Percentiles rank a stretch among this genome's conserved stretches.
Evolutionary conservation across 148 eudicot genomes (phyloP).

Genomic region (Persicaria maculosa): DNA sequence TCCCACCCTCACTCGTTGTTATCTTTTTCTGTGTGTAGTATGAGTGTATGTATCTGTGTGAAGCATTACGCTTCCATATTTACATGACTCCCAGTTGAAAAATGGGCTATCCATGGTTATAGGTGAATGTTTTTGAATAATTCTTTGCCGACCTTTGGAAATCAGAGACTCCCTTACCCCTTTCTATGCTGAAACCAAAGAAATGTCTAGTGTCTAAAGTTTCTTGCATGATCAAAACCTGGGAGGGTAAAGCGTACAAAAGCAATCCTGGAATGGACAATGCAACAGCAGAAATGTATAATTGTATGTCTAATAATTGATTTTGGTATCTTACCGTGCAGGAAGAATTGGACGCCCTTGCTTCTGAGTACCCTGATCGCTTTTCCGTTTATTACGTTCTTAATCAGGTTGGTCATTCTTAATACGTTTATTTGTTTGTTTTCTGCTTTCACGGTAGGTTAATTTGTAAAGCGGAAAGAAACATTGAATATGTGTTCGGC

Average conservation of each 20-base stretch:
- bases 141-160: neutral
- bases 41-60: neutral
- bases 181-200: neutral
- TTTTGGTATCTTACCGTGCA: conserved; percentile 20
- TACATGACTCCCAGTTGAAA: neutral
- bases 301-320: neutral
- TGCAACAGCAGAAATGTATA: neutral
- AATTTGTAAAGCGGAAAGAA: neutral
- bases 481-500: neutral
- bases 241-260: neutral
- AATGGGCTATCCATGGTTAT: neutral
- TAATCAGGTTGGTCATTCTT: conserved; percentile 46
- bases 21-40: neutral
- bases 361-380: conserved; percentile 51
- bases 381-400: conserved; percentile 69
- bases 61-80: neutral
- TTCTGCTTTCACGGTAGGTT: neutral
- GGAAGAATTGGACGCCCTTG: conserved; percentile 73
- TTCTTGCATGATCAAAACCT: neutral
- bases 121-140: neutral
- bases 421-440: neutral
- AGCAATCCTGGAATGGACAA: neutral
- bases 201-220: too few species aligned
- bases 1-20: neutral
- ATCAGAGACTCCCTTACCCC: neutral